Base-by-base conservation (phyloP, 805 yeast species). In the Pichia exigua region DNA sequence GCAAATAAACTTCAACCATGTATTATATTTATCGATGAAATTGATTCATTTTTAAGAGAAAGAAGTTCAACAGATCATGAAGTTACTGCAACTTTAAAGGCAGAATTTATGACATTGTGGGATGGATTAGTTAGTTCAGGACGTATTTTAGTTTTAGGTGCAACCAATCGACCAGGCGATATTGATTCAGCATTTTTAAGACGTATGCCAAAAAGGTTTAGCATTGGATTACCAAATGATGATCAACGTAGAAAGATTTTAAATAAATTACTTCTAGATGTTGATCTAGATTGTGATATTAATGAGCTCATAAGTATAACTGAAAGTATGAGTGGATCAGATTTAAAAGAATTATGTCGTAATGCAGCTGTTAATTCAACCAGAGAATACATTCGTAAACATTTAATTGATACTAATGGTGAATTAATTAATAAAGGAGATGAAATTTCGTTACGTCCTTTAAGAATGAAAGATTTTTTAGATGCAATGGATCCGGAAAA, bases 61-160 rank as follows among this genome's bases (percentile, higher is more conserved):
- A 77, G 99, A 56, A 77, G 84, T 20, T 77, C 88, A 1, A 73
- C 75, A 46, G 99, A 92, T 68, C 97, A 92, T 69, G 99, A 92
- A 68, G 90, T 88, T n/a, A 90, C 96, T 30, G 88, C 97, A 0
- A 84, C 85, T 78, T 73, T 92, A 55, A 92, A 92, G 68, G 96
- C 98, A 0, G 98, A 92, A 67, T 94, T 92, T 63, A 92, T 92
- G 97, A 89, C 97, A 0, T 71, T 92, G 47, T 92, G 98, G 98
- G 99, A 92, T 66, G 99, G 99, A 0, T 72, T 92, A 32, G 69
- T 78, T 9, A 77, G 86, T 11, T 65, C 69, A n/a, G 95, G 96
- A 2, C 75, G 96, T 45, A 78, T 94, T 5, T 71, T 92, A 72
- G 89, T 92, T 2, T 77, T 92, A 60, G 99, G 98, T 3, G 98